phyloP scores from a whole-genome alignment of 1,139 yeast genomes.

The Scheffersomyces titani region DNA sequence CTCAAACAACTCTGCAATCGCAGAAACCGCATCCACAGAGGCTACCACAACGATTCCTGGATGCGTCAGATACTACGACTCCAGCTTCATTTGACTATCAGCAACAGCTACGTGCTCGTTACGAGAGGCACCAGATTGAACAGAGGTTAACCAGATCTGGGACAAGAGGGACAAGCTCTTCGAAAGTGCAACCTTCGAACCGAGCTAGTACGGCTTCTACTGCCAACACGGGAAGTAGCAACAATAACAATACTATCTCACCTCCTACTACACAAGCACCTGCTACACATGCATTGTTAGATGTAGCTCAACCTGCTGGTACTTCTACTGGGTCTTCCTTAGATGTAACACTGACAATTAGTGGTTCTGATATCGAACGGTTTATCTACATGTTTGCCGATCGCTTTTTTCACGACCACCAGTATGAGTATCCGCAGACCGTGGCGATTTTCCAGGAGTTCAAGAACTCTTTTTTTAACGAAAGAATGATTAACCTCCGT shows the following conservation, averaged over 20 bases:
- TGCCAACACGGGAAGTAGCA: slow-evolving; percentile 2
- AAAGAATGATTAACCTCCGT: slow-evolving; percentile 41
- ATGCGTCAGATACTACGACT: slow-evolving; percentile 6
- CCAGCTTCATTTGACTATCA: slow-evolving; percentile 23
- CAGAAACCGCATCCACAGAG: slow-evolving; percentile 6
- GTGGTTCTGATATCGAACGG: slow-evolving; percentile 47
- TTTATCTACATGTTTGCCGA: slow-evolving; percentile 53
- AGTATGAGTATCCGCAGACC: slow-evolving; percentile 50
- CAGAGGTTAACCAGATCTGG: slow-evolving; percentile 13
- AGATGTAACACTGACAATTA: slow-evolving; percentile 20
- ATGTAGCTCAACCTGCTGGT: slow-evolving; percentile 2
- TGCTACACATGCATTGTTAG: background rate
- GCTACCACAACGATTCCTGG: slow-evolving; percentile 15
- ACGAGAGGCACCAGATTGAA: slow-evolving; percentile 19
- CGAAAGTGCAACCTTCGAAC: slow-evolving; percentile 1
- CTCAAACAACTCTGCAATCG: slow-evolving; percentile 1
- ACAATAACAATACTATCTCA: slow-evolving; percentile 5
- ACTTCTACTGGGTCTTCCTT: slow-evolving; percentile 4
- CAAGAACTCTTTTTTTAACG: slow-evolving; percentile 52
- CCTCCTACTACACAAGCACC: slow-evolving; percentile 6
- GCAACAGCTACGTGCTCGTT: slow-evolving; percentile 28
- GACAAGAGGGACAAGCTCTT: slow-evolving; percentile 9
- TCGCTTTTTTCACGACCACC: slow-evolving; percentile 46
- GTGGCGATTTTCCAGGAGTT: slow-evolving; percentile 51
- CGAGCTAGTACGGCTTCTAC: slow-evolving; percentile 4